Percentiles rank a stretch among this genome's conserved stretches.
phyloP scores from a whole-genome alignment of 2,329 filamentous ascomycete species.

The Albophoma yamanashiensis region DNA sequence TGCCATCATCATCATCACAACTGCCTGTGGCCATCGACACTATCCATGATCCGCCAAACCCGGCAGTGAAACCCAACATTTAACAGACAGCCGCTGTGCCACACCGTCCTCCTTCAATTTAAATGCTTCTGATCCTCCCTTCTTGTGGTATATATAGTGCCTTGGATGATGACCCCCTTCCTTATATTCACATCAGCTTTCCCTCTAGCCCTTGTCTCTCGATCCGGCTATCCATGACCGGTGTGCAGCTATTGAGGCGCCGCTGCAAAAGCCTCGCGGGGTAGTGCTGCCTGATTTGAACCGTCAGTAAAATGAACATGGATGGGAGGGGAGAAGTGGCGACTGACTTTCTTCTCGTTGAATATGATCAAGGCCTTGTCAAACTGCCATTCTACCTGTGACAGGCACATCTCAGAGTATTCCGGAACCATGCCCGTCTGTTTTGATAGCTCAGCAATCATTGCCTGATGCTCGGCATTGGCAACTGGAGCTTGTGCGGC shows the following conservation, averaged over 20 bases:
- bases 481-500: slow-evolving; percentile 11
- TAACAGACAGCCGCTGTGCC: neutral
- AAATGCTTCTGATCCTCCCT: neutral
- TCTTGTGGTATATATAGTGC: neutral
- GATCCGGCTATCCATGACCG: neutral
- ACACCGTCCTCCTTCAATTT: neutral
- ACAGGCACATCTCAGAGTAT: slow-evolving; percentile 72
- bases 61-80: neutral
- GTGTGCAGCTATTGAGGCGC: slow-evolving; percentile 1
- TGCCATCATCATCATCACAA: neutral
- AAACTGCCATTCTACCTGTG: slow-evolving; percentile 71
- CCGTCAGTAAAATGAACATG: neutral
- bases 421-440: slow-evolving; percentile 71
- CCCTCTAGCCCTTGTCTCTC: neutral
- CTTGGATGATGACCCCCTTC: neutral
- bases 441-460: slow-evolving; percentile 64
- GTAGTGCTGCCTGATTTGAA: slow-evolving; percentile 11
- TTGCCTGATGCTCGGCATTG: slow-evolving; percentile 47
- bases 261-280: slow-evolving; percentile 15
- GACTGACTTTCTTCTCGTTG: slow-evolving; percentile 58
- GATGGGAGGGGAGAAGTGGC: neutral
- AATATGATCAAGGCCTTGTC: slow-evolving; percentile 66
- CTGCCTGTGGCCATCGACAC: neutral
- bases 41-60: neutral
- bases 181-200: neutral